Conservation (phyloP, 805 yeast species). For the Saccharomycopsis fodiens region DNA sequence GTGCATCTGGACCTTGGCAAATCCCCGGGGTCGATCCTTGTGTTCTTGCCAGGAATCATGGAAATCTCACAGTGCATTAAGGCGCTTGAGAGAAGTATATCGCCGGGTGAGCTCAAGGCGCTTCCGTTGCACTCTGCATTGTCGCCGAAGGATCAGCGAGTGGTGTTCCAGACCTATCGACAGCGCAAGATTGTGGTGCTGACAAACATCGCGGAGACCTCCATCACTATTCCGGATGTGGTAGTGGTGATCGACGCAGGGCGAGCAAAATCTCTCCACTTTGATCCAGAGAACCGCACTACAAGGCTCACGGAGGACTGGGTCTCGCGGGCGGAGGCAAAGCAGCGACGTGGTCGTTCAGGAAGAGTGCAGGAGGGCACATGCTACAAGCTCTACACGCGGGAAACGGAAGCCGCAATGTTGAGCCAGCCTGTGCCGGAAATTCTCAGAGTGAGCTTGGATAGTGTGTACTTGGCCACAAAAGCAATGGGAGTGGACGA, state of each 20-base stretch:
- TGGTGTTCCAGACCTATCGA: slow-evolving; percentile 50
- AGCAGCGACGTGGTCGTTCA: slow-evolving; percentile 95
- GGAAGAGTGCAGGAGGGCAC: slow-evolving; percentile 85
- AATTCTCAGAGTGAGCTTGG: slow-evolving; percentile 75
- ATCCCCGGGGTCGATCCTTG: slow-evolving; percentile 67
- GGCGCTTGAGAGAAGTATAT: slow-evolving; percentile 27
- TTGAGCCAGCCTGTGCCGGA: slow-evolving; percentile 78
- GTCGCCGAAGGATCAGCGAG: slow-evolving; percentile 72
- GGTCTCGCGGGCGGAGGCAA: slow-evolving; percentile 85
- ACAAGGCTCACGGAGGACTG: slow-evolving; percentile 71
- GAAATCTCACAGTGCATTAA: slow-evolving; percentile 67
- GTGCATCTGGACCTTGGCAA: slow-evolving; percentile 42
- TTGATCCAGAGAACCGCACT: slow-evolving; percentile 59
- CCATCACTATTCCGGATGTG: slow-evolving; percentile 92
- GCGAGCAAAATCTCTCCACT: slow-evolving; percentile 68
- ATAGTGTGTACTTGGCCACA: slow-evolving; percentile 73
- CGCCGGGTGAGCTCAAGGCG: slow-evolving; percentile 1
- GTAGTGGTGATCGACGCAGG: slow-evolving; percentile 90
- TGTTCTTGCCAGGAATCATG: slow-evolving; percentile 85
- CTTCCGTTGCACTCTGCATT: slow-evolving; percentile 85
- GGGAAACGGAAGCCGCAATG: slow-evolving; percentile 53
- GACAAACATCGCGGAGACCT: slow-evolving; percentile 94
- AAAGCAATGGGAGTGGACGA: slow-evolving; percentile 80
- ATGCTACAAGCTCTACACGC: slow-evolving; percentile 75
- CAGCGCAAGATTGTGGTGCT: slow-evolving; percentile 80